These are phyloP conservation scores for Hordeum vulgare DNA, from an alignment of 176 grass and related monocot genomes.

Conservation along the genomic window DNA sequence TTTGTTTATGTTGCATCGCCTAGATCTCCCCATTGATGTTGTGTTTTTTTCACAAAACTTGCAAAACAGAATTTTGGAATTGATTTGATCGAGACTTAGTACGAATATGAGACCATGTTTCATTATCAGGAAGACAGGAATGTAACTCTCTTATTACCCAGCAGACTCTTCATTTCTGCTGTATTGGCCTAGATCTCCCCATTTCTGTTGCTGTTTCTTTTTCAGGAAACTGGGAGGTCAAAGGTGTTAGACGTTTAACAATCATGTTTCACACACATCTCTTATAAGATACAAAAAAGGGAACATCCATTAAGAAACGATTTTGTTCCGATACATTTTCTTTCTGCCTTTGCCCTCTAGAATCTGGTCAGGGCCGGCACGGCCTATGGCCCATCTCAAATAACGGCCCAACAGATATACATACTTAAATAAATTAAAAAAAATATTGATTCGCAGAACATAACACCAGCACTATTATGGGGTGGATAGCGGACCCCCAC, in stretches of 20 bases:
- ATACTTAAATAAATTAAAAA: no score
- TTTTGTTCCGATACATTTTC: not conserved
- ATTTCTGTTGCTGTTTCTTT: not conserved
- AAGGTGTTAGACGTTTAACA: not conserved
- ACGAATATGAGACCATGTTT: not conserved
- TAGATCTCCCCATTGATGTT: not conserved
- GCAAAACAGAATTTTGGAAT: not conserved
- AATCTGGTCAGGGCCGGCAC: not conserved
- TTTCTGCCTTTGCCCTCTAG: not conserved
- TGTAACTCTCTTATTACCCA: not conserved
- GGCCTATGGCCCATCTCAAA: no score
- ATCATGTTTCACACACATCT: not conserved
- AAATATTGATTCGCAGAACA: no score
- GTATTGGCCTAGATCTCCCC: not conserved
- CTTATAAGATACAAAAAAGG: not conserved
- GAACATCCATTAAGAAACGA: not conserved
- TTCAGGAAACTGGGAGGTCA: not conserved
- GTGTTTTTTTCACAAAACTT: not conserved
- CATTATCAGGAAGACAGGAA: conserved; percentile 10
- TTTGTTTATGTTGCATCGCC: not conserved
- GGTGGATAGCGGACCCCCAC: no score
- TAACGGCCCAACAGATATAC: no score
- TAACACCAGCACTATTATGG: no score
- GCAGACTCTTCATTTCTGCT: not conserved
- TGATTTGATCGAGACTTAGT: not conserved